Conservation (phyloP, 768 basidiomycete genomes). For the Glaciozyma martinii region DNA sequence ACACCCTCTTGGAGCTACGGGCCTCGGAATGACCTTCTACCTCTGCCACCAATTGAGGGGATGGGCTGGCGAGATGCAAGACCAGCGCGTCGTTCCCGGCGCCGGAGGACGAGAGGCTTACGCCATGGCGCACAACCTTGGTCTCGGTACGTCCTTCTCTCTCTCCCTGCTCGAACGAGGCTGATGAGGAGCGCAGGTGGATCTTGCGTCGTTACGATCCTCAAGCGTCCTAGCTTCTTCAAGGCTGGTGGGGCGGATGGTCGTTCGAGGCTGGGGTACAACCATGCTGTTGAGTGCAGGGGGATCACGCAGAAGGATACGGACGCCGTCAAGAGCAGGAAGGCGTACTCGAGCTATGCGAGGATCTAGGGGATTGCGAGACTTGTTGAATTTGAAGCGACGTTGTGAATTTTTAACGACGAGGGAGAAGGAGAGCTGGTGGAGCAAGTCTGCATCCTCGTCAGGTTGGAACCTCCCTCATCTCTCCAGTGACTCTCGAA, state of each 20-base stretch:
- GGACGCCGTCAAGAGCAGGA: neutral
- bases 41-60: slow-evolving; percentile 26
- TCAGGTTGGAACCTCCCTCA: too few relatives aligned
- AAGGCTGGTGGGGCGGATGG: slow-evolving; percentile 60
- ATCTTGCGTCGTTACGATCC: slow-evolving; percentile 58
- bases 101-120: slow-evolving; percentile 38
- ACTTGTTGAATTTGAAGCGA: too few relatives aligned
- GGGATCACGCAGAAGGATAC: neutral
- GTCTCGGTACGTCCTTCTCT: slow-evolving; percentile 57
- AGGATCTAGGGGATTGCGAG: too few relatives aligned
- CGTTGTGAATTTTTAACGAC: too few relatives aligned
- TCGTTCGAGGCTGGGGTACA: slow-evolving; percentile 62
- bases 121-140: slow-evolving; percentile 74
- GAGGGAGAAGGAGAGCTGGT: too few relatives aligned
- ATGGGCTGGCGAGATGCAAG: slow-evolving; percentile 32
- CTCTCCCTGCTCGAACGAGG: neutral
- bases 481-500: too few relatives aligned
- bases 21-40: slow-evolving; percentile 28
- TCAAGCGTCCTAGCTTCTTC: slow-evolving; percentile 70
- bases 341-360: neutral
- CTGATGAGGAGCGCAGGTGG: slow-evolving; percentile 7
- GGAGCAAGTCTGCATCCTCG: too few relatives aligned
- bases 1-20: slow-evolving; percentile 47
- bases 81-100: slow-evolving; percentile 15
- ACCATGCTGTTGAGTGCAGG: slow-evolving; percentile 51